These are phyloP conservation scores for Knoxdaviesia proteae DNA, from an alignment of 2,329 filamentous ascomycete species.

Conservation along the genomic window DNA sequence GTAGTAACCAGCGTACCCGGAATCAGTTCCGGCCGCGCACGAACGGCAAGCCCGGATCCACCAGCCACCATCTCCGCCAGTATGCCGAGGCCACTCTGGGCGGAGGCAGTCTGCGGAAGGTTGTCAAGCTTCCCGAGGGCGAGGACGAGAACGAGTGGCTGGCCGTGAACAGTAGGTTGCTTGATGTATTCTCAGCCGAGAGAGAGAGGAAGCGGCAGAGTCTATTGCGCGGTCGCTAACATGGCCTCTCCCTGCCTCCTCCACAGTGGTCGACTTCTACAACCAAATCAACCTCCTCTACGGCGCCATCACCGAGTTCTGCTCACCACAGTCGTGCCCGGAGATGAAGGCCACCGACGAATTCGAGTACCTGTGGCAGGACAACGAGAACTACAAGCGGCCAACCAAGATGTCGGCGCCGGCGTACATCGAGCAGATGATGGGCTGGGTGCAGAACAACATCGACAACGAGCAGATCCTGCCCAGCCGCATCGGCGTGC, in stretches of 20 bases:
- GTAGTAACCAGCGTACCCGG: conserved; percentile 66
- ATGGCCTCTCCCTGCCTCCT: conserved; percentile 9
- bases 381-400: conserved; percentile 78
- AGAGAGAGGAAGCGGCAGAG: neutral
- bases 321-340: conserved; percentile 86
- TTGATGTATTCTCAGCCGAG: neutral
- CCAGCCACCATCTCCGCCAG: conserved; percentile 79
- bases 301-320: conserved; percentile 97
- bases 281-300: conserved; percentile 99
- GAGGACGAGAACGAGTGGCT: conserved; percentile 98
- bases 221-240: neutral
- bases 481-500: conserved; percentile 83
- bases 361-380: conserved; percentile 99
- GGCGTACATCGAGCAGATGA: conserved; percentile 92
- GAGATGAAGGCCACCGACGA: conserved; percentile 99
- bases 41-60: conserved; percentile 66
- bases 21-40: conserved; percentile 82
- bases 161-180: conserved; percentile 68
- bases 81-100: conserved; percentile 96
- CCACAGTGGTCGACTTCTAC: conserved; percentile 92
- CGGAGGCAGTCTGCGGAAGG: conserved; percentile 83
- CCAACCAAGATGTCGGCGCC: conserved; percentile 97
- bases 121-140: conserved; percentile 89
- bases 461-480: conserved; percentile 93
- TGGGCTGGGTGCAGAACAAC: conserved; percentile 88